A percentile compares a stretch with the other conserved stretches of the same genome.
Evolutionary conservation across 768 basidiomycete species (phyloP).

Genomic region (Leccinum subtestaceum): DNA sequence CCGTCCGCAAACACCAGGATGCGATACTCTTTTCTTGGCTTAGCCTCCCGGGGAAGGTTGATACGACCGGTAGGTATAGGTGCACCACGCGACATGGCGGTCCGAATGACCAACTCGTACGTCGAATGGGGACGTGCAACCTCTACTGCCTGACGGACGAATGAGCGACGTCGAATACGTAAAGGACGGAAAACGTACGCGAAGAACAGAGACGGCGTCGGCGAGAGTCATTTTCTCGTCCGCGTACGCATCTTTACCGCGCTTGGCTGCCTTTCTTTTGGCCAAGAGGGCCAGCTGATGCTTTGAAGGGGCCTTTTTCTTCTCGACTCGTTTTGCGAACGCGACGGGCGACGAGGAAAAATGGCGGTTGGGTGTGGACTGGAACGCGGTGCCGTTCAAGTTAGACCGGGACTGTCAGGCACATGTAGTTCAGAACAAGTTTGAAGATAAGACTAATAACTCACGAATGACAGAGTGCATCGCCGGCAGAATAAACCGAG

Average conservation of each 20-base stretch:
- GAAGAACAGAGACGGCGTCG: conserved; percentile 68
- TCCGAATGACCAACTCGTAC: conserved; percentile 79
- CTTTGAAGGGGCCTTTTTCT: conserved; percentile 64
- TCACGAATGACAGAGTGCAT: conserved; percentile 17
- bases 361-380: conserved; percentile 14
- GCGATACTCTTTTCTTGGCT: conserved; percentile 63
- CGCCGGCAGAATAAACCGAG: conserved; percentile 27
- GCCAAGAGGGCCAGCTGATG: conserved; percentile 66
- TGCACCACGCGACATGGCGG: conserved; percentile 72
- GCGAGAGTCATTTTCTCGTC: conserved; percentile 62
- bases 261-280: conserved; percentile 54
- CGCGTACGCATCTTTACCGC: conserved; percentile 54
- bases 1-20: conserved; percentile 96
- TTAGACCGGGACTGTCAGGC: conserved; percentile 3
- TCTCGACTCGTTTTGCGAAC: conserved; percentile 47
- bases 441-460: background rate
- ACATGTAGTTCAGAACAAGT: background rate
- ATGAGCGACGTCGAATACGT: conserved; percentile 4
- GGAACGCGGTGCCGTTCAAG: background rate
- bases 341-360: conserved; percentile 53
- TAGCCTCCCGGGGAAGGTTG: conserved; percentile 78
- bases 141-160: conserved; percentile 66
- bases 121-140: conserved; percentile 72
- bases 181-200: conserved; percentile 43
- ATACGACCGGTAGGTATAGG: conserved; percentile 89